Evolutionary conservation across 164 flowering plant species (phyloP).

Genomic region (Hamamelis virginiana): DNA sequence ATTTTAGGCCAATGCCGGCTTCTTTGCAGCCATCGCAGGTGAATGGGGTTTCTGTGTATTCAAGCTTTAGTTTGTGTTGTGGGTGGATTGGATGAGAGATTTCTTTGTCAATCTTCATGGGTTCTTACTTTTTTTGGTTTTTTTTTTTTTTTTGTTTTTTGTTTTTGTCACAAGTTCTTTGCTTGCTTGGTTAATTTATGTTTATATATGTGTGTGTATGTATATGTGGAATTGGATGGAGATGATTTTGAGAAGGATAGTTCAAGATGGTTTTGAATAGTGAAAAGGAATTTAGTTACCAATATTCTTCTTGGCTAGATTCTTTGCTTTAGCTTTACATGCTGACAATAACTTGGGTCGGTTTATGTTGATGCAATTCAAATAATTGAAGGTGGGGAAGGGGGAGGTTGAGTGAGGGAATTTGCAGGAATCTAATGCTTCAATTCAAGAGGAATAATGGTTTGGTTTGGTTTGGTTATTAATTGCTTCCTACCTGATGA

Average conservation of each 20-base stretch:
- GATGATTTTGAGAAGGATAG: conserved; percentile 13
- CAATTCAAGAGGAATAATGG: no score
- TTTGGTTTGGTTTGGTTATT: no score
- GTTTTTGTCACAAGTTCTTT: neutral
- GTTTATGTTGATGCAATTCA: conserved; percentile 3
- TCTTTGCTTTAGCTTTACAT: conserved; percentile 32
- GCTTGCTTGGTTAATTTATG: neutral
- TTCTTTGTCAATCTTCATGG: conserved; percentile 55
- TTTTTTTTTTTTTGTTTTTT: neutral
- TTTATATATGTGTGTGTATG: no score
- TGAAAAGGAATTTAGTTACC: conserved; percentile 11
- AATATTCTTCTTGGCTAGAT: conserved; percentile 27
- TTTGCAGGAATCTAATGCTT: conserved; percentile 28
- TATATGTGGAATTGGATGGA: conserved; percentile 2
- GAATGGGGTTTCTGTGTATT: conserved; percentile 58
- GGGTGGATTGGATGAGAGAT: conserved; percentile 49
- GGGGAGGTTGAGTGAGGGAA: conserved; percentile 13
- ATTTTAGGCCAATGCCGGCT: conserved; percentile 54
- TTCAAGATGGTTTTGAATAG: conserved; percentile 11
- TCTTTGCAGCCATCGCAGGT: conserved; percentile 73
- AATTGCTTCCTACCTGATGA: no score
- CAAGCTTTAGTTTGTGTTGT: conserved; percentile 53
- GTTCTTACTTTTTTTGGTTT: no score
- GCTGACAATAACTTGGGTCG: conserved; percentile 23
- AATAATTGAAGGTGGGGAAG: neutral